Percentiles rank a stretch among this genome's conserved stretches.
These are phyloP conservation scores for Gossypioides kirkii DNA, from an alignment of 345 rosid genomes.

Conservation along the genomic window DNA sequence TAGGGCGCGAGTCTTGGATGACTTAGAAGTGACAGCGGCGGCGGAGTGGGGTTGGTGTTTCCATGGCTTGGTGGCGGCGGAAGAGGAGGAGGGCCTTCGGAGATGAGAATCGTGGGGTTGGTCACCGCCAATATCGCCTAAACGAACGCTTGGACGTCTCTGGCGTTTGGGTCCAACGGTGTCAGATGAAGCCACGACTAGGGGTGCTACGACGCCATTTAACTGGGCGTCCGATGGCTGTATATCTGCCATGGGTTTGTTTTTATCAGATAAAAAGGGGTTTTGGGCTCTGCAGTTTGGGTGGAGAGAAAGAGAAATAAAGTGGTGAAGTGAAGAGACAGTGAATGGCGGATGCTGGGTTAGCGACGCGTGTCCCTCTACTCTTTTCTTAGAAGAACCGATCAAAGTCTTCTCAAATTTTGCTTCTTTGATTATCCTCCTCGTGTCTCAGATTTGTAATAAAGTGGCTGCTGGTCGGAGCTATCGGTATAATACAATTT, in stretches of 20 bases:
- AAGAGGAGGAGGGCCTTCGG: conserved; percentile 35
- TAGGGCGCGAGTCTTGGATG: conserved; percentile 56
- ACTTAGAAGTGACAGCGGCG: conserved; percentile 20
- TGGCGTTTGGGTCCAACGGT: conserved; percentile 56
- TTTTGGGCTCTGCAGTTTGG: background rate
- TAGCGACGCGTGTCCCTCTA: conserved; percentile 6
- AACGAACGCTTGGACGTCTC: conserved; percentile 83
- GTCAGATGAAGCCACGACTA: conserved; percentile 36
- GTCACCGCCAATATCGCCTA: conserved; percentile 83
- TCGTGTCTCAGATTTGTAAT: no score
- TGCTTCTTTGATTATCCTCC: background rate
- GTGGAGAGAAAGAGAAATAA: background rate
- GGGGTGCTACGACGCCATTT: conserved; percentile 42
- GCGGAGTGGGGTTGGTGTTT: conserved; percentile 15
- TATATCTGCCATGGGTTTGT: conserved; percentile 40
- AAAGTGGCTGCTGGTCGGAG: no score
- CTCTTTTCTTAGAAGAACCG: no score
- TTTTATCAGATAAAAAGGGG: background rate
- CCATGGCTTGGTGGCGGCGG: conserved; percentile 29
- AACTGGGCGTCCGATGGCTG: conserved; percentile 39
- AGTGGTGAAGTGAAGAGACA: background rate
- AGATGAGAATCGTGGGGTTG: conserved; percentile 37
- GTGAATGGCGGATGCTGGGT: background rate
- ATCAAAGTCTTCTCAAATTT: background rate
- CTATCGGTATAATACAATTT: no score